Percentiles rank a stretch among this genome's conserved stretches.
These are phyloP conservation scores for Candida bentonensis DNA, from an alignment of 805 yeast genomes.

Conservation along the genomic window DNA sequence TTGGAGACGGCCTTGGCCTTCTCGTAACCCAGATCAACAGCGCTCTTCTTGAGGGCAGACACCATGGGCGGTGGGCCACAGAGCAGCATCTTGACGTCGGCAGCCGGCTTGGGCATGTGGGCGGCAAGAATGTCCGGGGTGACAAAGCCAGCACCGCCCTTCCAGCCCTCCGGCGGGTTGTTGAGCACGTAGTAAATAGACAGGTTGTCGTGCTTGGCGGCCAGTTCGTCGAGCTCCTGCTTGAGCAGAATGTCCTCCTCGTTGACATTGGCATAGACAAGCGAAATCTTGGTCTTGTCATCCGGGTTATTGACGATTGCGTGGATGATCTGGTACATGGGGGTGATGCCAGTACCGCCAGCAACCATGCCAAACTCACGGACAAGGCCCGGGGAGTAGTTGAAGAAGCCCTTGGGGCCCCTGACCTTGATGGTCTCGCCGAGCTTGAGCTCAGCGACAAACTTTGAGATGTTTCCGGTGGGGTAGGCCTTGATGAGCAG, in stretches of 20 bases:
- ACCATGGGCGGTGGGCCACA: slow-evolving; percentile 96
- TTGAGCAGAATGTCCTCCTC: slow-evolving; percentile 71
- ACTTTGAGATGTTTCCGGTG: slow-evolving; percentile 68
- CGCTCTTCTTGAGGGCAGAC: slow-evolving; percentile 68
- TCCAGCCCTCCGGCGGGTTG: slow-evolving; percentile 57
- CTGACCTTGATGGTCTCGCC: slow-evolving; percentile 58
- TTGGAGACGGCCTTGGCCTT: slow-evolving; percentile 84
- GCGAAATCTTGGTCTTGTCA: slow-evolving; percentile 78
- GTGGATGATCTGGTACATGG: slow-evolving; percentile 76
- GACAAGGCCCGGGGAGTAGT: slow-evolving; percentile 68
- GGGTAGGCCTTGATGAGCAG: slow-evolving; percentile 74
- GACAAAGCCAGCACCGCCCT: slow-evolving; percentile 65
- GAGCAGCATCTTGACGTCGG: slow-evolving; percentile 54
- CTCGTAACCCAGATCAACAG: slow-evolving; percentile 56
- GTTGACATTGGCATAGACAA: slow-evolving; percentile 68
- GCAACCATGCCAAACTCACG: slow-evolving; percentile 76
- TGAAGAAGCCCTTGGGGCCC: slow-evolving; percentile 85
- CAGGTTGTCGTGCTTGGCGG: slow-evolving; percentile 31
- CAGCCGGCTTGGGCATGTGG: slow-evolving; percentile 46
- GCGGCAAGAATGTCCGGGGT: slow-evolving; percentile 56
- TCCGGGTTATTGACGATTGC: slow-evolving; percentile 63
- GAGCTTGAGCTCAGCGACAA: slow-evolving; percentile 53
- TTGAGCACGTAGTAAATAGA: slow-evolving; percentile 63
- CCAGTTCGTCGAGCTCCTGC: slow-evolving; percentile 59
- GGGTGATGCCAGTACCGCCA: slow-evolving; percentile 96